Evolutionary conservation across 495 filamentous ascomycete species (phyloP).

Genomic region (Gamarada debralockiae): DNA sequence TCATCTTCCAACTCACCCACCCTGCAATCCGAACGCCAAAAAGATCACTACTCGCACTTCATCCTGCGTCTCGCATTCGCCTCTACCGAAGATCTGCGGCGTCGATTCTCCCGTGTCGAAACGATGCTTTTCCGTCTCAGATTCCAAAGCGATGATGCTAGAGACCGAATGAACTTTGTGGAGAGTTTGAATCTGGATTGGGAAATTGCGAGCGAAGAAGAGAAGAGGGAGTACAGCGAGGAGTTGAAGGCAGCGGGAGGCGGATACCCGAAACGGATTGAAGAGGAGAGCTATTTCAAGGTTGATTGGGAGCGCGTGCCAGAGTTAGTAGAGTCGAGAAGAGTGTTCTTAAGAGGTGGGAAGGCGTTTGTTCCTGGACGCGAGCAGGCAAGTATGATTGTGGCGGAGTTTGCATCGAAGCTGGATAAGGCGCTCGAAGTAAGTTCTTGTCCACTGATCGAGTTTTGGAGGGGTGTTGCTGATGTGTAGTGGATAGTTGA

Average conservation of each 20-base stretch:
- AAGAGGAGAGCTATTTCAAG: conserved; percentile 84
- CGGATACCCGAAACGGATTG: conserved; percentile 36
- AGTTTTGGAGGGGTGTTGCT: too few relatives aligned
- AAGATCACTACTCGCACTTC: conserved; percentile 98
- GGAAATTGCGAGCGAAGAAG: conserved; percentile 75
- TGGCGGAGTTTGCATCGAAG: conserved; percentile 75
- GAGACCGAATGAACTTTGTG: conserved; percentile 75
- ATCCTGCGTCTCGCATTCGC: conserved; percentile 94
- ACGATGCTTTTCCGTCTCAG: conserved; percentile 82
- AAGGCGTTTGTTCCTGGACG: conserved; percentile 88
- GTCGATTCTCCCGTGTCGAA: conserved; percentile 82
- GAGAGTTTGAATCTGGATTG: conserved; percentile 71
- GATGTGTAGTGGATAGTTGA: too few relatives aligned
- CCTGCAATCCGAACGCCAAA: conserved; percentile 75
- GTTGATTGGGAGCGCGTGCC: conserved; percentile 92
- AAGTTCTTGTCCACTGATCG: too few relatives aligned
- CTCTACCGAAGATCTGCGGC: conserved; percentile 84
- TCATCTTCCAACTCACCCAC: conserved; percentile 14
- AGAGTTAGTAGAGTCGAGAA: conserved; percentile 77
- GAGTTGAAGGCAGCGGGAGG: conserved; percentile 49
- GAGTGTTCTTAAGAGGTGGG: conserved; percentile 72
- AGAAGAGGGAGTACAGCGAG: conserved; percentile 43
- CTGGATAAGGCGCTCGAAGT: conserved; percentile 82
- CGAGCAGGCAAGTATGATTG: conserved; percentile 82
- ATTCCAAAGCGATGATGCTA: conserved; percentile 63